These are phyloP conservation scores for Digitaria exilis DNA, from an alignment of 202 grass and related monocot species.

Conservation along the genomic window DNA sequence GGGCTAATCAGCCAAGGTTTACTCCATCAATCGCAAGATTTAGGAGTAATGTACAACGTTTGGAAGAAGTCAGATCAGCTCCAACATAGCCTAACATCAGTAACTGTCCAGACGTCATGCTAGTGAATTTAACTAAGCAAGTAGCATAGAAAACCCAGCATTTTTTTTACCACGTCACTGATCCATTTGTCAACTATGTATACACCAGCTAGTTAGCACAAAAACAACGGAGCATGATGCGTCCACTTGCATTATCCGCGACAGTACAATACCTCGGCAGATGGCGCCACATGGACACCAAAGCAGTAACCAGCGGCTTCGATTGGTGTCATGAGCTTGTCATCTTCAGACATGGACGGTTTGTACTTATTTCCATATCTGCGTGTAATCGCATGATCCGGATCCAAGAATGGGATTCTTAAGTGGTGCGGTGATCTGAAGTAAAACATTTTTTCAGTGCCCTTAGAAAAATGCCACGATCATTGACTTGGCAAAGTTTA, in stretches of 20 bases:
- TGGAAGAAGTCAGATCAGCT: neutral
- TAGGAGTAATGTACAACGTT: neutral
- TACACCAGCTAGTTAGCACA: neutral
- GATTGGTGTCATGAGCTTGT: neutral
- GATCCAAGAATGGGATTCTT: conserved; percentile 21
- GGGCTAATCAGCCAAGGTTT: neutral
- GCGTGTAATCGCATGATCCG: neutral
- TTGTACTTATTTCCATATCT: neutral
- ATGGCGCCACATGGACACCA: neutral
- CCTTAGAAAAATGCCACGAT: neutral
- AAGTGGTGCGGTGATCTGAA: conserved; percentile 8
- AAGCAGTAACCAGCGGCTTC: neutral
- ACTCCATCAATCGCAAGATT: neutral
- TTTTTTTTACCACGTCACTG: neutral
- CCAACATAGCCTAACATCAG: neutral
- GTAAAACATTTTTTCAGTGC: neutral
- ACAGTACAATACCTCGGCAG: neutral
- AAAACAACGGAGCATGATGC: neutral
- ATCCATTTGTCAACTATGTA: conserved; percentile 24
- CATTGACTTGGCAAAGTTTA: conserved; percentile 30
- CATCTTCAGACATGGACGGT: neutral
- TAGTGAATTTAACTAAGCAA: neutral
- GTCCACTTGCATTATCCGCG: neutral
- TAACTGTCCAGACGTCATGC: neutral
- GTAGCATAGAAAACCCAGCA: neutral